Conservation (phyloP, 2,329 filamentous ascomycete genomes). For the Xylariaceae sp. region DNA sequence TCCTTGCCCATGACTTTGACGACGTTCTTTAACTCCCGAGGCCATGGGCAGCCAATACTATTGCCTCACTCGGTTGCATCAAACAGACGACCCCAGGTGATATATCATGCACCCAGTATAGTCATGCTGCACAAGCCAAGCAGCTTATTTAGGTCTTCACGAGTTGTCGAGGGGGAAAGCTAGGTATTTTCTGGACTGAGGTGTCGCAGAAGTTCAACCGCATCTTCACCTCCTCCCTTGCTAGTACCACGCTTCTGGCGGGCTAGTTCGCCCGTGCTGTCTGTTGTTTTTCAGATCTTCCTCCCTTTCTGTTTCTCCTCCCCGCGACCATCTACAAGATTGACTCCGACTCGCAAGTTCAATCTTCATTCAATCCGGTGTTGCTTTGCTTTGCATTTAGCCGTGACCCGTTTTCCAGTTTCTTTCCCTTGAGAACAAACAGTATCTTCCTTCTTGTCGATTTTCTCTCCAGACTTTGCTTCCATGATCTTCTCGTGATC, state of each 20-base stretch:
- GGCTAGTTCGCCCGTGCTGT: slow-evolving; percentile 17
- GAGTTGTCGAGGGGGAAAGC: neutral
- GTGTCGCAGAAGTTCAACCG: slow-evolving; percentile 19
- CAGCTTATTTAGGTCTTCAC: neutral
- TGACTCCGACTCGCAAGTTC: slow-evolving; percentile 13
- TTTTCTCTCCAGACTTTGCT: slow-evolving; percentile 33
- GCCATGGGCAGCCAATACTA: slow-evolving; percentile 20
- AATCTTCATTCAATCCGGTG: slow-evolving; percentile 24
- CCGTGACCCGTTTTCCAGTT: slow-evolving; percentile 25
- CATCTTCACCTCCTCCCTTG: slow-evolving; percentile 19
- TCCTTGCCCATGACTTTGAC: slow-evolving; percentile 21
- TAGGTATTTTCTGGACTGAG: neutral
- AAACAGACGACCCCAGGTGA: slow-evolving; percentile 8
- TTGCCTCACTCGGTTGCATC: slow-evolving; percentile 3
- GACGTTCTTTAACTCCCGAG: slow-evolving; percentile 9
- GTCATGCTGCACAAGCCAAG: slow-evolving; percentile 9
- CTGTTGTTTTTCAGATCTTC: slow-evolving; percentile 11
- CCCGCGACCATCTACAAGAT: slow-evolving; percentile 31
- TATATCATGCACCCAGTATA: slow-evolving; percentile 1
- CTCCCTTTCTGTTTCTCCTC: slow-evolving; percentile 33
- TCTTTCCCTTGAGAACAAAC: slow-evolving; percentile 23
- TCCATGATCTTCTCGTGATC: slow-evolving; percentile 50
- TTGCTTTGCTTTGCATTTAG: slow-evolving; percentile 30
- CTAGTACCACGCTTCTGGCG: slow-evolving; percentile 6
- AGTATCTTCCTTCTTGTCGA: slow-evolving; percentile 25